A percentile compares a stretch with the other conserved stretches of the same genome.
phyloP scores from a whole-genome alignment of 495 filamentous ascomycete genomes.

The Aspergillus sparsus region DNA sequence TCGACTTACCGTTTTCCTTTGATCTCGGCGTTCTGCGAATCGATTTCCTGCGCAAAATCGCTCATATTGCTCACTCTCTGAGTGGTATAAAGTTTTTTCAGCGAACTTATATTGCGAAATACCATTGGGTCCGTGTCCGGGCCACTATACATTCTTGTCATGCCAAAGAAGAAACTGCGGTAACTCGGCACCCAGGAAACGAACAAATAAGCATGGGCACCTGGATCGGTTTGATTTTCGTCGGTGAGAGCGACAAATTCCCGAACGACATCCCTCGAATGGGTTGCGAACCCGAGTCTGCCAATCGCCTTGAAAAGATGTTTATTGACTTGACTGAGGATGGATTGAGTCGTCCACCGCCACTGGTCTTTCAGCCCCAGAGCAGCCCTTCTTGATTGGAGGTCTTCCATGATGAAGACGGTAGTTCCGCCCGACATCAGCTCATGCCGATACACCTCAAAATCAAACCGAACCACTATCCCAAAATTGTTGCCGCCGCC shows the following conservation, averaged over 20 bases:
- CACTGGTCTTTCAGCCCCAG: conserved; percentile 1
- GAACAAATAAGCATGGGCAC: conserved; percentile 1
- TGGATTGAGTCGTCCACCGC: neutral
- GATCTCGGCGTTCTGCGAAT: neutral
- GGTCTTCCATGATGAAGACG: conserved; percentile 4
- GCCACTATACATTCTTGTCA: neutral
- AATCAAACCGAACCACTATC: conserved; percentile 1
- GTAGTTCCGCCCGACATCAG: neutral
- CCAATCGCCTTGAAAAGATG: neutral
- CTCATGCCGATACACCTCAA: neutral
- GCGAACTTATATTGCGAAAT: neutral
- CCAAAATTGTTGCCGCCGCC: conserved; percentile 7
- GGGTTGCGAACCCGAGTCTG: neutral
- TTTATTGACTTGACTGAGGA: neutral
- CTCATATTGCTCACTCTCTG: neutral
- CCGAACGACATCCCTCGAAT: conserved; percentile 1
- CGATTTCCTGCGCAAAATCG: neutral
- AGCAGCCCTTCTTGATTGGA: neutral
- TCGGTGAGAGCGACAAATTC: neutral
- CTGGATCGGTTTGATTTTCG: neutral
- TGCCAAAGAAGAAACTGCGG: conserved; percentile 3
- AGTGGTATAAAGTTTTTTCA: neutral
- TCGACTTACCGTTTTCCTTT: neutral
- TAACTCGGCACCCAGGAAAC: neutral
- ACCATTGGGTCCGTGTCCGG: neutral